Evolutionary conservation across 2,329 filamentous ascomycete genomes (phyloP).

Genomic region (Nigrospora oryzae): DNA sequence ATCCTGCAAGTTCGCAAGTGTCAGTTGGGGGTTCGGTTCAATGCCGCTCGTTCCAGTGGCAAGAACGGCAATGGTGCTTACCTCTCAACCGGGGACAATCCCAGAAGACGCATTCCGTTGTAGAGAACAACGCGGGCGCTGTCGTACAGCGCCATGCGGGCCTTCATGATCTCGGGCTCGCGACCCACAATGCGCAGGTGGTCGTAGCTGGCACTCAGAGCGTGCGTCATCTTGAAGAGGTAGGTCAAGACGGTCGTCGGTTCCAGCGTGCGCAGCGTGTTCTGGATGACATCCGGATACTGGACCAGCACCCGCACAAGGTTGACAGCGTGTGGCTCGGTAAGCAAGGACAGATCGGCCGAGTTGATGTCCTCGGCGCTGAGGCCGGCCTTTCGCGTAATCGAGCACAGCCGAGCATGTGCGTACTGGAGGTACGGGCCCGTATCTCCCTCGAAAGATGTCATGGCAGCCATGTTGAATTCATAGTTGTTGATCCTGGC

Average conservation of each 20-base stretch:
- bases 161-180: constrained; percentile 61
- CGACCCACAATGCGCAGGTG: constrained; percentile 75
- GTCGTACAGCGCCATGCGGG: constrained; percentile 71
- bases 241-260: constrained; percentile 55
- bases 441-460: constrained; percentile 64
- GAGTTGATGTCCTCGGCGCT: constrained; percentile 28
- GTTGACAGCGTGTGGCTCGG: constrained; percentile 48
- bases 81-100: constrained; percentile 68
- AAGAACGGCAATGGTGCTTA: constrained; percentile 2
- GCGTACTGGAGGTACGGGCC: constrained; percentile 68
- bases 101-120: constrained; percentile 78
- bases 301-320: constrained; percentile 67
- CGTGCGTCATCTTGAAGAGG: constrained; percentile 67
- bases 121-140: constrained; percentile 65
- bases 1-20: no score
- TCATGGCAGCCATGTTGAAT: constrained; percentile 67
- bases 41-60: no score
- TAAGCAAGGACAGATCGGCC: constrained; percentile 52
- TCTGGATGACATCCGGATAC: constrained; percentile 78
- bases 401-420: constrained; percentile 51
- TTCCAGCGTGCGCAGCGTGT: constrained; percentile 78
- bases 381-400: constrained; percentile 20
- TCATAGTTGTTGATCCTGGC: constrained; percentile 39
- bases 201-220: constrained; percentile 72
- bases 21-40: no score